These are phyloP conservation scores for Dictyostelium intermedium DNA, from an alignment of 78 protist genomes.

Conservation along the genomic window DNA sequence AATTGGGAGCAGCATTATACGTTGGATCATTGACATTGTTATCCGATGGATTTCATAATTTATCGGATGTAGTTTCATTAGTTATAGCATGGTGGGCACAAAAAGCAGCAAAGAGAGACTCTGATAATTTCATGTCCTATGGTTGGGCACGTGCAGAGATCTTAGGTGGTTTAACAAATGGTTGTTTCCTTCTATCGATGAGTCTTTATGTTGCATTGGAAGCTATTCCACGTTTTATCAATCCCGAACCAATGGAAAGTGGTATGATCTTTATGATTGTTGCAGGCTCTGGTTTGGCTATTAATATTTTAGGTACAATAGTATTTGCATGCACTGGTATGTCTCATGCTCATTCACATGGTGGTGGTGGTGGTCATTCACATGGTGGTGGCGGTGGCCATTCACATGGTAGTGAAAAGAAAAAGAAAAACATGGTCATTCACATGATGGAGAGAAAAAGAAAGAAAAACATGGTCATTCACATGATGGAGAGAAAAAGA, in stretches of 20 bases:
- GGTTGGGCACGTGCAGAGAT: slow-evolving; percentile 93
- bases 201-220: slow-evolving; percentile 84
- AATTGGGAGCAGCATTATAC: slow-evolving; percentile 70
- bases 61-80: slow-evolving; percentile 88
- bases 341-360: slow-evolving; percentile 82
- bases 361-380: slow-evolving; percentile 75
- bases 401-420: slow-evolving; percentile 21
- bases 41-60: slow-evolving; percentile 94
- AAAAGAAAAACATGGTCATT: slow-evolving; percentile 40
- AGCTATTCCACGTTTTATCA: slow-evolving; percentile 83
- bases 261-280: slow-evolving; percentile 78
- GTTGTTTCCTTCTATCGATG: slow-evolving; percentile 87
- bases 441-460: slow-evolving; percentile 38
- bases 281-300: slow-evolving; percentile 86
- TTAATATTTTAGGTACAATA: slow-evolving; percentile 83
- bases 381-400: slow-evolving; percentile 69
- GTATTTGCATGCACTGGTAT: slow-evolving; percentile 79
- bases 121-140: slow-evolving; percentile 74
- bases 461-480: slow-evolving; percentile 71
- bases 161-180: slow-evolving; percentile 94
- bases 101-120: slow-evolving; percentile 52
- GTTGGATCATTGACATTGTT: slow-evolving; percentile 81
- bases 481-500: slow-evolving; percentile 28
- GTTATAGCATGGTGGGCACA: slow-evolving; percentile 88
- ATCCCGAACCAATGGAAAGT: slow-evolving; percentile 39